Evolutionary conservation across 139 green algal genomes (phyloP), one percentile per base, ranked within the genome.

Genomic region (Choricystis sp.): DNA sequence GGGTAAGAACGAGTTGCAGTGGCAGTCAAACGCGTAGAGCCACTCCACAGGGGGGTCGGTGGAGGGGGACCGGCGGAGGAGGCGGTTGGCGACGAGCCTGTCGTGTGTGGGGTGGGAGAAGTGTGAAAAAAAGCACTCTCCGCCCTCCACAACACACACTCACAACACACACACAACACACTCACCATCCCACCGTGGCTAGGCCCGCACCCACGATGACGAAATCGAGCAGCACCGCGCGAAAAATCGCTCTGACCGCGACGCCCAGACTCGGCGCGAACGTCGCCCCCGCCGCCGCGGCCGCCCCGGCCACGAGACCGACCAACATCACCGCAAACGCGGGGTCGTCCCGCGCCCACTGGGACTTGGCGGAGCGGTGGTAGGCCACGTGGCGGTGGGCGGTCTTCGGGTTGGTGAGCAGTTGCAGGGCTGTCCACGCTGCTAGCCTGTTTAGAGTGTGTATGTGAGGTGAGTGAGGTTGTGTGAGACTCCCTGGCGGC

Each of bases 1-100:
- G 0, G 91, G 89, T 65, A 97, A 94, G 73, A 87, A 96, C 1
- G 92, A 85, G 77, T 97, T 98, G 86, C 89, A 96, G 77, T 98
- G 92, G 28, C 98, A 88, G 68, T 98, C 92, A 74, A 97, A 98
- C 0, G 90, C 86, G 68, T 97, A 98, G 74, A 97, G 74, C 86
- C 85, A 64, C 30, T 74, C 59, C 52, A 59, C 23, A 29, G 19
- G 19, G 2, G 26, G 16, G 2, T 19, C 59, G 19, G 20, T 2
- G 26, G 24, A 52, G 48, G 19, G 26, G 57, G 57, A 60, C 19
- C 4, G 31, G 26, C 0, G 64, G 3, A 3, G 1, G 26, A 59
- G 56, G 56, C 26, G 3, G 52, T 21, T 55, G 49, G 26, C 22
- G 27, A 3, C 16, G n/a, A 57, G 9, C 3, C 9, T 23, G 5